Base-by-base conservation (phyloP, 192 early-diverging fungal species). In the Cetraspora pellucida region DNA sequence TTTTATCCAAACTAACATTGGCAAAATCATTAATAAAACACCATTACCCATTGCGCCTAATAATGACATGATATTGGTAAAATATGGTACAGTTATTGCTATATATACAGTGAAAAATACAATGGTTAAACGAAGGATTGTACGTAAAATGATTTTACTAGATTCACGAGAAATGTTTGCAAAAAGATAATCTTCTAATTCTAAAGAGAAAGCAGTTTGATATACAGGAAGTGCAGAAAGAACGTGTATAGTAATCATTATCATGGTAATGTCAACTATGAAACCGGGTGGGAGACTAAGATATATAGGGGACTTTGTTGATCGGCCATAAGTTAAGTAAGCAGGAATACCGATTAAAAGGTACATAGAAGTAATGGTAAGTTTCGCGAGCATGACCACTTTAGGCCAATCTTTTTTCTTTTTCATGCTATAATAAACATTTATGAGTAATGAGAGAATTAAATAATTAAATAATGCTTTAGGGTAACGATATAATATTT, bases 211-310 rank as follows among this genome's bases (percentile, higher is more conserved):
- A 17, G 87, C 87, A 0, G 87, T 92, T 75, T 90, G 69, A 49
- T 91, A 69, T 50, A 93, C 82, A 6, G 92, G 92, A n/a, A 88
- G 82, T 8, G 92, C 91, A n/a, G 90, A 72, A 10, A 92, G 72
- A 13, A 93, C 88, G 67, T 93, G 92, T 49, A 85, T 75, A 8
- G 90, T 88, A 46, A 93, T 90, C 68, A 89, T 82, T 21, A 86
- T 80, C 54, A 88, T 88, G 4, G 86, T 81, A 23, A 88, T 77
- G 16, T 78, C 89, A 21, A 83, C 57, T n/a, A 80, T 66, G 23
- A 67, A 63, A 60, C 90, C 90, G 10, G 72, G 74, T 19, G 89
- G 88, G 28, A 93, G 82, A 71, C 82, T 88, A n/a, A 79, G 65
- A 49, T 90, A 86, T 52, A 91, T 86, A 3, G 91, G 91, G 0